phyloP scores from a whole-genome alignment of 768 basidiomycete species.

The Arthromyces matolae region DNA sequence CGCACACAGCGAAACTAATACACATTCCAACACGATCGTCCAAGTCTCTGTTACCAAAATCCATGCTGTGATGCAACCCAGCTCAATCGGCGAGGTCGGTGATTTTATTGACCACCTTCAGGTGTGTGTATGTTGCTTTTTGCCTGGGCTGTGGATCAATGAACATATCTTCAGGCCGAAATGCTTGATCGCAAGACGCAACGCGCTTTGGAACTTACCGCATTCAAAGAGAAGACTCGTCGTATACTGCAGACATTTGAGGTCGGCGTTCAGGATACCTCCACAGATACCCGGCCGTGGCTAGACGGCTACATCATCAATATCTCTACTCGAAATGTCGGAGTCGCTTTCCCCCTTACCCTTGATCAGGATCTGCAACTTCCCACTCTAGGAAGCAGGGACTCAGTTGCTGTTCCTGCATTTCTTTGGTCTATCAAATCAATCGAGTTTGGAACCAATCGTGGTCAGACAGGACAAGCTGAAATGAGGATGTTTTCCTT shows the following conservation, averaged over 20 bases:
- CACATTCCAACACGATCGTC: slow-evolving; percentile 31
- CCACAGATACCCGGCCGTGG: slow-evolving; percentile 43
- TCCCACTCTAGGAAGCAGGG: slow-evolving; percentile 36
- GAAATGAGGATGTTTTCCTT: slow-evolving; percentile 71
- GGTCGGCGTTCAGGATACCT: slow-evolving; percentile 44
- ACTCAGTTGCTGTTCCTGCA: slow-evolving; percentile 57
- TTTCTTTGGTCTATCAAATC: slow-evolving; percentile 83
- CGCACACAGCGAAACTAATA: slow-evolving; percentile 25
- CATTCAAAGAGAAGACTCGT: slow-evolving; percentile 80
- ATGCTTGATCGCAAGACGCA: slow-evolving; percentile 69
- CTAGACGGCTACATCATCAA: slow-evolving; percentile 52
- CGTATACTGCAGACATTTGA: slow-evolving; percentile 75
- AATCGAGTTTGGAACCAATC: slow-evolving; percentile 67
- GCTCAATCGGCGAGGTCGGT: slow-evolving; percentile 85
- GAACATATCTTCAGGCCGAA: slow-evolving; percentile 51
- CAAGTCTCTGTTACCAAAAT: slow-evolving; percentile 66
- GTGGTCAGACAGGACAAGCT: slow-evolving; percentile 76
- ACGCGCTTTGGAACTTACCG: slow-evolving; percentile 71
- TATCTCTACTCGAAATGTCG: slow-evolving; percentile 62
- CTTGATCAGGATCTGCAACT: slow-evolving; percentile 56
- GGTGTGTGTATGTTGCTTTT: slow-evolving; percentile 34
- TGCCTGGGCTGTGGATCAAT: not conserved
- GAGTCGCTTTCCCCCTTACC: slow-evolving; percentile 86
- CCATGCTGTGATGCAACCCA: slow-evolving; percentile 92
- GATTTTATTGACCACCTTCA: slow-evolving; percentile 87